Evolutionary conservation across 2,329 filamentous ascomycete species (phyloP).

Genomic region (Sclerotinia spermophila): DNA sequence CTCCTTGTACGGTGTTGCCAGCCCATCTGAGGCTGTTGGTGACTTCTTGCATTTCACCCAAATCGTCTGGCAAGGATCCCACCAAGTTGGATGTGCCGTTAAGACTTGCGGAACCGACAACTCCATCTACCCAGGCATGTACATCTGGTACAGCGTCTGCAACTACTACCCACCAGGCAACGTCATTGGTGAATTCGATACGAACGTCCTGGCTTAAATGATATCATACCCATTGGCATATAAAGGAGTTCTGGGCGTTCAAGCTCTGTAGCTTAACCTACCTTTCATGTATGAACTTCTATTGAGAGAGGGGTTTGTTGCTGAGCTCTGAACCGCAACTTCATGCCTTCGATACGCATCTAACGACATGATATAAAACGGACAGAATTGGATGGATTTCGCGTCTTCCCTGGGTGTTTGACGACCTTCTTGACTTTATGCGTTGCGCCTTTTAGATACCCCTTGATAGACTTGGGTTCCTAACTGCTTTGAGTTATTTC

Average conservation of each 20-base stretch:
- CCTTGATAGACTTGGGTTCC: background rate
- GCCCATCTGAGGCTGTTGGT: slow-evolving; percentile 46
- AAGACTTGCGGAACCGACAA: slow-evolving; percentile 47
- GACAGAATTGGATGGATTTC: slow-evolving; percentile 10
- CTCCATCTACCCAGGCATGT: slow-evolving; percentile 64
- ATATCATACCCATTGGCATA: slow-evolving; percentile 17
- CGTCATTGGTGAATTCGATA: slow-evolving; percentile 8
- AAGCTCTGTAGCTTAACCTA: slow-evolving; percentile 14
- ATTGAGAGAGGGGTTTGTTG: slow-evolving; percentile 16
- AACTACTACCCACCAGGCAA: slow-evolving; percentile 22
- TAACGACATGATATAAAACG: slow-evolving; percentile 7
- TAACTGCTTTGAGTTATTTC: slow-evolving; percentile 2
- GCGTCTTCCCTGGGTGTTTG: slow-evolving; percentile 13
- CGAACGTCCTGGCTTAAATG: slow-evolving; percentile 16
- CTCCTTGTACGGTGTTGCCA: slow-evolving; percentile 55
- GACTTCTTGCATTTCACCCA: slow-evolving; percentile 62
- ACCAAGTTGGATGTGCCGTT: slow-evolving; percentile 58
- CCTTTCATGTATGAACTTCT: slow-evolving; percentile 20
- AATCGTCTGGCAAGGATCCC: slow-evolving; percentile 65
- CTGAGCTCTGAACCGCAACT: slow-evolving; percentile 12
- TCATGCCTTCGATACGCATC: slow-evolving; percentile 10
- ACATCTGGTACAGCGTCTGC: slow-evolving; percentile 55
- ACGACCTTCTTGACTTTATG: slow-evolving; percentile 6
- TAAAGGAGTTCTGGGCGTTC: slow-evolving; percentile 18
- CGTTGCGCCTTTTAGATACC: slow-evolving; percentile 13